Evolutionary conservation across 148 eudicot genomes (phyloP), one percentile per base, ranked within the genome.

Genomic region (Selenicereus undatus): DNA sequence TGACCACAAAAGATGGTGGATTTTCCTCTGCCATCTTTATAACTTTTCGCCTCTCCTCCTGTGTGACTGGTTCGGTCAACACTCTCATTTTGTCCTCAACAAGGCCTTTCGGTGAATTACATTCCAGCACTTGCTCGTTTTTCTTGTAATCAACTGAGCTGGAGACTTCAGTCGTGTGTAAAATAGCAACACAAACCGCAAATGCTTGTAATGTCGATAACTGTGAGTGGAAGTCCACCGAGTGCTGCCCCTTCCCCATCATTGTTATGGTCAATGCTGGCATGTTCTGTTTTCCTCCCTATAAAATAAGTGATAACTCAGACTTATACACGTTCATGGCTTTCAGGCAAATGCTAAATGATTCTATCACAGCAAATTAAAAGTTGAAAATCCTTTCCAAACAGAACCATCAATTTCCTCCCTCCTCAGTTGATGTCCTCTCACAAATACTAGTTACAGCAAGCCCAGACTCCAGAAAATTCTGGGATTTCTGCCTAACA

Each of bases 141-240:
- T 81, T 87, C 76, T 91, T 93, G 62, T 80, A 88, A 22, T 87
- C 88, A 4, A 85, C 70, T 64, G 78, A 79, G 43, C 80, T 77
- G 21, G 94, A 89, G 56, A 90, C 87, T 80, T 93, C 97, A 58
- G 92, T 85, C 80, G 91, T 82, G 60, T 95, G 97, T 83, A 95
- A 81, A 74, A 92, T 82, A 51, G 97, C 89, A 29, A 95, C 90
- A 68, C 94, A 89, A 35, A 91, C 90, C 76, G 97, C 93, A 86
- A 95, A 92, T 65, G 97, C 97, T 83, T 93, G 99, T 73, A 95
- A 81, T 30, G 93, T 62, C 24, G 97, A 91, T 80, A 95, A 86
- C 79, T 90, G 90, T 21, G 93, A 93, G 32, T 95, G 97, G 83
- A 95, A 95, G 79, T 91, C 90, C 20, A 95, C 90, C 17, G 90